These are phyloP conservation scores for Cladorrhinum samala DNA, from an alignment of 495 filamentous ascomycete species.

Conservation along the genomic window DNA sequence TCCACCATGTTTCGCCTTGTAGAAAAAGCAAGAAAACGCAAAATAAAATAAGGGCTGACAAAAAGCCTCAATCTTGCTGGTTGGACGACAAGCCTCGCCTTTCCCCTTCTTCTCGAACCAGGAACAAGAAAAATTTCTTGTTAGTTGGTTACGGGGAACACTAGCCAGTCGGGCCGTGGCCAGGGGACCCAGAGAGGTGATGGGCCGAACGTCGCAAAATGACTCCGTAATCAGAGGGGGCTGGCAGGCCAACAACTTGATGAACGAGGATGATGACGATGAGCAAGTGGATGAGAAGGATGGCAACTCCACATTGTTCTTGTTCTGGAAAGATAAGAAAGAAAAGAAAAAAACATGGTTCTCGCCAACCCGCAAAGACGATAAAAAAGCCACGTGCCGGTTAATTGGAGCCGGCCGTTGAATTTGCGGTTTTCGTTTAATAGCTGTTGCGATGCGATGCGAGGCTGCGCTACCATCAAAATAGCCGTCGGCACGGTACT, in stretches of 20 bases:
- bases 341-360: too few species aligned
- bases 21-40: neutral
- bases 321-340: neutral
- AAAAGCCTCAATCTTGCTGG: neutral
- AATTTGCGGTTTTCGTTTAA: too few species aligned
- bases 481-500: conserved; percentile 15
- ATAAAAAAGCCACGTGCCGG: conserved; percentile 4
- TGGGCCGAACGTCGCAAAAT: conserved; percentile 1
- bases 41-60: neutral
- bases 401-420: conserved; percentile 3
- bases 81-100: too few species aligned
- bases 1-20: too few species aligned
- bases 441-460: too few species aligned
- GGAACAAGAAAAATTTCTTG: neutral
- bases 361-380: neutral
- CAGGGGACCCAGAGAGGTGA: conserved; percentile 3
- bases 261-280: neutral
- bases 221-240: too few species aligned
- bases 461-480: conserved; percentile 4
- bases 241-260: too few species aligned
- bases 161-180: conserved; percentile 13
- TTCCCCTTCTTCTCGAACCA: neutral
- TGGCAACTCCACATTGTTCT: neutral
- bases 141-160: neutral
- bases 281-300: too few species aligned